phyloP scores from a whole-genome alignment of 306 rosid genomes.

The Rosa multiflora region DNA sequence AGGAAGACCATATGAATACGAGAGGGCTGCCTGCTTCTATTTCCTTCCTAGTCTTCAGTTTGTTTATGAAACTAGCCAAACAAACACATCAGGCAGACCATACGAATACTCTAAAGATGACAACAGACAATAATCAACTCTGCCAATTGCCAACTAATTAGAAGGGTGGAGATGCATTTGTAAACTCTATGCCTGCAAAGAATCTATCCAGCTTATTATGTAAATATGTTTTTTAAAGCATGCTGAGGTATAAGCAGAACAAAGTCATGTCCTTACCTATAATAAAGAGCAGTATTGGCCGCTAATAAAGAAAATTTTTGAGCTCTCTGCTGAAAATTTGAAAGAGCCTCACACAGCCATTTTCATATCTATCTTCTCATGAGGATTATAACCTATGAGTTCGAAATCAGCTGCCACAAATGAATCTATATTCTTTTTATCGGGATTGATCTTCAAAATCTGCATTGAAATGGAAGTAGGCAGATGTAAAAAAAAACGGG shows the following conservation, averaged over 20 bases:
- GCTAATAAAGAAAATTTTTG: conserved; percentile 17
- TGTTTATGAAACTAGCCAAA: too few species aligned
- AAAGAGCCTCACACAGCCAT: conserved; percentile 78
- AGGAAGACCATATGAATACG: neutral
- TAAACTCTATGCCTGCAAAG: neutral
- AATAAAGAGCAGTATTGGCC: conserved; percentile 38
- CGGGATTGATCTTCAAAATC: conserved; percentile 82
- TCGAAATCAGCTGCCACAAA: conserved; percentile 79
- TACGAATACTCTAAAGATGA: neutral
- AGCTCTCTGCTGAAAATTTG: conserved; percentile 24
- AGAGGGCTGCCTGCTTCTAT: neutral
- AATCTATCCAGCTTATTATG: neutral
- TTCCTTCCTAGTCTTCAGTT: neutral
- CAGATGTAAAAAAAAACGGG: conserved; percentile 12
- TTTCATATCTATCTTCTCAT: conserved; percentile 93
- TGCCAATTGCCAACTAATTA: neutral
- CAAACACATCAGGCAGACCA: neutral
- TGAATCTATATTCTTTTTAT: conserved; percentile 80
- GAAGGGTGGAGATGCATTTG: neutral
- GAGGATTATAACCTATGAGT: conserved; percentile 89
- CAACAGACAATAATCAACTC: neutral
- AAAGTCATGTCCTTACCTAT: conserved; percentile 44
- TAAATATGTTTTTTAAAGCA: neutral
- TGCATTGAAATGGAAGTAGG: conserved; percentile 34
- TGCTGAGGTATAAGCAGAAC: neutral